These are phyloP conservation scores for Sequoiadendron giganteum DNA, from an alignment of 75 land plant species.

Conservation along the genomic window DNA sequence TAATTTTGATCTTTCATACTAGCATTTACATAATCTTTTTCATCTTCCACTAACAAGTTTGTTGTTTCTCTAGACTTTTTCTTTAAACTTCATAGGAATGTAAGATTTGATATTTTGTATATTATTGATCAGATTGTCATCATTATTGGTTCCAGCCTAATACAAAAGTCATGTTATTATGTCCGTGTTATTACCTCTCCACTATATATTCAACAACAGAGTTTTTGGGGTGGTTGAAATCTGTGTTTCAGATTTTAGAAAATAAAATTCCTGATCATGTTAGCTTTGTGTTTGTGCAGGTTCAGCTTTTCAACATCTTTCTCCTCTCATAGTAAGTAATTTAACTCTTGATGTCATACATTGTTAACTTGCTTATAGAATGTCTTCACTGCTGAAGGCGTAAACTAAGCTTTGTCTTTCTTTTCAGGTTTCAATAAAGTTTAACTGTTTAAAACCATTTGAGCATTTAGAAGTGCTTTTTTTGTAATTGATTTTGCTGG, in stretches of 20 bases:
- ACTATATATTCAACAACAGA: background rate
- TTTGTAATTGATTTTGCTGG: background rate
- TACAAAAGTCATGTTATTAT: background rate
- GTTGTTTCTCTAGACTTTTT: no score
- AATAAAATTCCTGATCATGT: background rate
- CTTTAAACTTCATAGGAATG: no score
- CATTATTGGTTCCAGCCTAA: background rate
- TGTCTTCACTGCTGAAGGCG: background rate
- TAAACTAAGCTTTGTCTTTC: background rate
- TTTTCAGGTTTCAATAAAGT: background rate
- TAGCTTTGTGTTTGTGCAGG: conserved; percentile 49
- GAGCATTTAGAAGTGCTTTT: background rate
- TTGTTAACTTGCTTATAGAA: background rate
- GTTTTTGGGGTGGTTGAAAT: background rate
- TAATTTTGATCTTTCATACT: no score
- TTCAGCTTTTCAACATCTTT: conserved; percentile 90
- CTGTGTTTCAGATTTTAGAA: background rate
- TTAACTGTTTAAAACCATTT: background rate
- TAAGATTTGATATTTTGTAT: no score
- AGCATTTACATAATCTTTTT: no score
- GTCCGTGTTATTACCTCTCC: background rate
- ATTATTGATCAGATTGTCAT: background rate
- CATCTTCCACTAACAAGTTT: no score
- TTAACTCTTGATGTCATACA: background rate
- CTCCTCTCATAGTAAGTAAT: conserved; percentile 77